Base-by-base conservation (phyloP, 2,329 filamentous ascomycete genomes). In the Cercospora sesami region DNA sequence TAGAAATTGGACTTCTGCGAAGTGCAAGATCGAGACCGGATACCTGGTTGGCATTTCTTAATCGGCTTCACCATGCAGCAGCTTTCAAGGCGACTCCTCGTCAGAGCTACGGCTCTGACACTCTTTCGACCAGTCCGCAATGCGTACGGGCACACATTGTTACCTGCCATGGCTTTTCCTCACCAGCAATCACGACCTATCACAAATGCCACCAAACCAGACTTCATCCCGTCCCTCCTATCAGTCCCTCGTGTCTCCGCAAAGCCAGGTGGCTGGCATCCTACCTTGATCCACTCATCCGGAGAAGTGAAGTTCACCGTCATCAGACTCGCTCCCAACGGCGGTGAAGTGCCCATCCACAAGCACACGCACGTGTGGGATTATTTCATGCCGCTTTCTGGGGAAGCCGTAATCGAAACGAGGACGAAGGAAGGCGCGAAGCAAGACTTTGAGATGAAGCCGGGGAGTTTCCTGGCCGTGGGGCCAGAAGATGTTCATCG, bases 221-320 rank as follows among this genome's bases (percentile, higher is more conserved):
- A 70, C 63, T 66, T 64, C 45, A 36, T 70, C 16, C 31, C 68
- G 4, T 63, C 51, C 16, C 63, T 70, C 28, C 23, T 64, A 3
- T 33, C 39, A 2, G 64, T 64, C 9, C 60, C 51, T 30, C 63
- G 60, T 28, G 66, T 61, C 7, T 16, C 42, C 2, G 62, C 36
- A 16, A 69, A 71, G 57, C 58, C 67, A 6, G 67, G 67, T 23
- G 64, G 67, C 16, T 71, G 69, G 69, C 67, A 67, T 53, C 67
- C 69, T 5, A 67, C 64, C 12, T 30, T 67, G 21, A 42, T 71
- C 10, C 69, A 69, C 55, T 69, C 69, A 26, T 71, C 69, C 1
- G 61, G 65, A 30, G 67, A 71, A 21, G 48, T 68, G 18, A 71
- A 71, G 14, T 71, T 67, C 39, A 68, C 66, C n/a, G 63, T 68